These are phyloP conservation scores for Claviceps cyperi DNA, from an alignment of 2,329 filamentous ascomycete species.

Conservation along the genomic window DNA sequence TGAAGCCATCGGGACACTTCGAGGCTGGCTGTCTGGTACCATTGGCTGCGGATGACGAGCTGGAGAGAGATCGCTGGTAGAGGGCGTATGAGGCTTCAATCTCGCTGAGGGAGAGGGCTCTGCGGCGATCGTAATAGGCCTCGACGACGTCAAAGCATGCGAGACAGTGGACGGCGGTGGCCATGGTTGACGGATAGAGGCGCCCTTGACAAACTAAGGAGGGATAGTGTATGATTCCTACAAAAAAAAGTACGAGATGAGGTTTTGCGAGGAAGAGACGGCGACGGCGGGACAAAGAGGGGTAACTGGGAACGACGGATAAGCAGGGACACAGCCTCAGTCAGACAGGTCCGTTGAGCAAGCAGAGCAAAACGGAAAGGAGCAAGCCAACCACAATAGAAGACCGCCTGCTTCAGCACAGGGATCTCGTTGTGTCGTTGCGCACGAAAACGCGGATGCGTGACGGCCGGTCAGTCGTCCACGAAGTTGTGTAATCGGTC, in stretches of 20 bases:
- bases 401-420: too few species aligned
- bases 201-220: neutral
- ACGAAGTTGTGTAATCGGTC: too few species aligned
- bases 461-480: too few species aligned
- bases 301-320: too few species aligned
- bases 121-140: conserved; percentile 57
- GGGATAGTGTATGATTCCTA: neutral
- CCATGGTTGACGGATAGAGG: conserved; percentile 45
- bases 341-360: too few species aligned
- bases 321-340: too few species aligned
- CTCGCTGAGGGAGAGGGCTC: conserved; percentile 50
- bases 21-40: conserved; percentile 21
- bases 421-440: too few species aligned
- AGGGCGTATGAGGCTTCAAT: conserved; percentile 52
- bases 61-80: conserved; percentile 15
- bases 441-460: too few species aligned
- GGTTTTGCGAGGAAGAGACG: too few species aligned
- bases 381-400: too few species aligned
- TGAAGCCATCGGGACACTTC: conserved; percentile 6
- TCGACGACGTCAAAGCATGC: conserved; percentile 83
- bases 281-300: too few species aligned
- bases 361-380: too few species aligned
- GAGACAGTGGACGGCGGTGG: conserved; percentile 70
- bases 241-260: neutral
- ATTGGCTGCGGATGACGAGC: conserved; percentile 7